Evolutionary conservation across 148 eudicot genomes (phyloP), one percentile per base, ranked within the genome.

Genomic region (Simmondsia chinensis): DNA sequence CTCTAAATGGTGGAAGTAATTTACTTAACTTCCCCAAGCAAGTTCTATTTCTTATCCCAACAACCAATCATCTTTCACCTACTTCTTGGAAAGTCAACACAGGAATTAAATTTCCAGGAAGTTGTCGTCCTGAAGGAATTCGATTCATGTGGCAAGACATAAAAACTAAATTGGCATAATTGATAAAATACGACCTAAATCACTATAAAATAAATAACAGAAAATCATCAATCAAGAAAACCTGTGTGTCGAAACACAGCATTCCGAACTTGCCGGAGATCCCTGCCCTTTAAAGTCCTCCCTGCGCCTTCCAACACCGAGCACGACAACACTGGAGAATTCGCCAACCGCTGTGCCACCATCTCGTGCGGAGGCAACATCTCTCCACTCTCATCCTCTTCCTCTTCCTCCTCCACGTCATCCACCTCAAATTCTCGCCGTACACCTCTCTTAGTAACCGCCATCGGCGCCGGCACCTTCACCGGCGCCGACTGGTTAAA

Each of bases 341-440:
- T 43, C 39, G 64, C 44, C 22, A 65, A 23, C 29, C 50, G 51
- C 44, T 59, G 28, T 16, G 72, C 72, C 7, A 70, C 73, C 2
- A 74, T 61, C 72, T 74, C 80, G 45, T 74, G 80, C 33, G 80
- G 80, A 25, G 80, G 80, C 24, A 70, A 42, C 72, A 74, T 70
- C 56, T 43, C 65, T 17, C 39, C 65, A n/a, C 48, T 71, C 20
- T 55, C 66, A 0, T 43, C 67, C 2, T 48, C 63, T 1, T 28
- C 61, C 11, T 29, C 59, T 4, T 39, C 65, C 9, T 8, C 60
- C 1, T 39, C 52, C 23, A 10, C 39, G 2, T 46, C 63, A 2
- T 52, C 52, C 13, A 44, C 46, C 13, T 28, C 60, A 33, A 65
- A 50, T 32, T 34, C 57, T 11, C 66, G 47, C 19, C 60, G 52